These are phyloP conservation scores for Fusarium floridanum DNA, from an alignment of 2,329 filamentous ascomycete species.

Conservation along the genomic window DNA sequence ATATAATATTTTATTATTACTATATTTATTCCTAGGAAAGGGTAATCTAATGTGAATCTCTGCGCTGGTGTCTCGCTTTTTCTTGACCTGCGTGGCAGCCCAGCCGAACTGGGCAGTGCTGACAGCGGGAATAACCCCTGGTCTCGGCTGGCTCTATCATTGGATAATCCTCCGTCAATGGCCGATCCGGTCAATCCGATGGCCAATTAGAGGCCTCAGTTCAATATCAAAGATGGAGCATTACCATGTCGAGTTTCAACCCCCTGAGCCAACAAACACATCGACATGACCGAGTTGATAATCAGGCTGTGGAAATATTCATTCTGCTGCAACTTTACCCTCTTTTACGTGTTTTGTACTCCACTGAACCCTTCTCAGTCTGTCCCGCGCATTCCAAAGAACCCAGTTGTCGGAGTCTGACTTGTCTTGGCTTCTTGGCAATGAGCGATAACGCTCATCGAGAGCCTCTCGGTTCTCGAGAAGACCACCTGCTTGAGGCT, in stretches of 20 bases:
- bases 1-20: too few species aligned
- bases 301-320: not conserved
- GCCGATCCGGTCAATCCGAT: not conserved
- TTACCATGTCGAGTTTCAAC: not conserved
- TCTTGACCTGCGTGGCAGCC: too few species aligned
- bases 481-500: not conserved
- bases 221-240: not conserved
- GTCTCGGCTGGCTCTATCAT: not conserved
- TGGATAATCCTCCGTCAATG: not conserved
- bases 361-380: not conserved
- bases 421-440: not conserved
- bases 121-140: not conserved
- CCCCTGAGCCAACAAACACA: not conserved
- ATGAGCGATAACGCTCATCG: not conserved
- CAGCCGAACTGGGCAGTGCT: not conserved
- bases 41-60: too few species aligned
- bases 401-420: not conserved
- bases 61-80: too few species aligned
- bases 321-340: not conserved
- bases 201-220: not conserved
- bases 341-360: not conserved
- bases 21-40: too few species aligned
- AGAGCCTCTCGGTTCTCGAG: not conserved
- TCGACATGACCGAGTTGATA: not conserved
- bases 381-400: not conserved